These are phyloP conservation scores for Auricularia sp. DNA, from an alignment of 768 basidiomycete species.

Conservation along the genomic window DNA sequence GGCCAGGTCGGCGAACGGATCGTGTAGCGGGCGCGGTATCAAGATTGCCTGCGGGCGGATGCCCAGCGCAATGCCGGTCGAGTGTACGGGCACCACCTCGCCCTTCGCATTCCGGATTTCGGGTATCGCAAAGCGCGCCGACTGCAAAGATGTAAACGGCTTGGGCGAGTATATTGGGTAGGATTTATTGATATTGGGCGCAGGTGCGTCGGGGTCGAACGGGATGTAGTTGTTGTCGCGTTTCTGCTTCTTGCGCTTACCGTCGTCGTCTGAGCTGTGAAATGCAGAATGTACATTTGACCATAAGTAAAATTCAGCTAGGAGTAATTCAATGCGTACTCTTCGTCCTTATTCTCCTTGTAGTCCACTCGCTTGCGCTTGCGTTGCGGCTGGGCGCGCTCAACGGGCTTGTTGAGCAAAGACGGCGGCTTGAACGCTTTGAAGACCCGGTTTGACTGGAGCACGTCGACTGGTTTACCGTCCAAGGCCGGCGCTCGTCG, in stretches of 20 bases:
- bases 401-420: constrained; percentile 25
- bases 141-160: constrained; percentile 48
- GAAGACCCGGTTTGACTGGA: constrained; percentile 59
- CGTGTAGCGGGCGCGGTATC: constrained; percentile 85
- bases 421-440: constrained; percentile 76
- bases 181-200: constrained; percentile 39
- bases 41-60: constrained; percentile 70
- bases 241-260: constrained; percentile 34
- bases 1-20: constrained; percentile 96
- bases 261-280: constrained; percentile 27
- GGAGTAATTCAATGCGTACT: constrained; percentile 18
- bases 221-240: constrained; percentile 60
- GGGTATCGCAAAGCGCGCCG: constrained; percentile 69
- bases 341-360: constrained; percentile 40
- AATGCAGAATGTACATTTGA: no score
- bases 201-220: constrained; percentile 44
- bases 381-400: constrained; percentile 53
- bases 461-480: constrained; percentile 54
- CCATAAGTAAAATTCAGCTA: no score
- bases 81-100: constrained; percentile 39
- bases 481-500: constrained; percentile 63
- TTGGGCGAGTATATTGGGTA: constrained; percentile 78
- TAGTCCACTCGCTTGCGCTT: constrained; percentile 87
- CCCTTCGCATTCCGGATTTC: constrained; percentile 67
- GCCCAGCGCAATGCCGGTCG: constrained; percentile 71